phyloP scores from a whole-genome alignment of 371 early-diverging fungal genomes.

The Mucor ambiguus region DNA sequence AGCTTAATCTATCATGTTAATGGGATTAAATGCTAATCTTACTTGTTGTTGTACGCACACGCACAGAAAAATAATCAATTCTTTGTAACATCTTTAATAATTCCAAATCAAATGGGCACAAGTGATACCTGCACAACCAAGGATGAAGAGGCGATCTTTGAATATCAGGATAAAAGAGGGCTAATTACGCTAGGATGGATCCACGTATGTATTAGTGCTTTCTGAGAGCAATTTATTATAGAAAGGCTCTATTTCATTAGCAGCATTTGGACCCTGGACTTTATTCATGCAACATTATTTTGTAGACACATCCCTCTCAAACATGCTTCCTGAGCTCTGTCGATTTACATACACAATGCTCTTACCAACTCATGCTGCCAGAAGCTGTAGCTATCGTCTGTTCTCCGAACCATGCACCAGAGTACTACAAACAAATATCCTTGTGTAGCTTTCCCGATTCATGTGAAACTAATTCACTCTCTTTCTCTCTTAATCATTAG shows the following conservation, averaged over 20 bases:
- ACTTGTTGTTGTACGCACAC: neutral
- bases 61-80: constrained; percentile 63
- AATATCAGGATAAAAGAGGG: constrained; percentile 68
- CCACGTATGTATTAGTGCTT: constrained; percentile 54
- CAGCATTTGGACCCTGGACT: neutral
- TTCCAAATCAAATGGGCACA: constrained; percentile 87
- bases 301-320: constrained; percentile 88
- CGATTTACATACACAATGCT: constrained; percentile 90
- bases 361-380: constrained; percentile 89
- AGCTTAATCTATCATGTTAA: neutral
- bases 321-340: constrained; percentile 90
- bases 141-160: constrained; percentile 85
- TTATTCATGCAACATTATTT: neutral
- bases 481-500: neutral
- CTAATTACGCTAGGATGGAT: constrained; percentile 90
- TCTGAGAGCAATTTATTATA: neutral
- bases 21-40: neutral
- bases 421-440: constrained; percentile 34
- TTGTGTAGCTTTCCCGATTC: neutral
- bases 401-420: constrained; percentile 73
- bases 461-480: neutral
- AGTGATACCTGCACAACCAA: constrained; percentile 86
- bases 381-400: constrained; percentile 95
- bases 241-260: neutral
- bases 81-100: constrained; percentile 75